These are phyloP conservation scores for Termitomyces sp. DNA, from an alignment of 768 basidiomycete species.

Conservation along the genomic window DNA sequence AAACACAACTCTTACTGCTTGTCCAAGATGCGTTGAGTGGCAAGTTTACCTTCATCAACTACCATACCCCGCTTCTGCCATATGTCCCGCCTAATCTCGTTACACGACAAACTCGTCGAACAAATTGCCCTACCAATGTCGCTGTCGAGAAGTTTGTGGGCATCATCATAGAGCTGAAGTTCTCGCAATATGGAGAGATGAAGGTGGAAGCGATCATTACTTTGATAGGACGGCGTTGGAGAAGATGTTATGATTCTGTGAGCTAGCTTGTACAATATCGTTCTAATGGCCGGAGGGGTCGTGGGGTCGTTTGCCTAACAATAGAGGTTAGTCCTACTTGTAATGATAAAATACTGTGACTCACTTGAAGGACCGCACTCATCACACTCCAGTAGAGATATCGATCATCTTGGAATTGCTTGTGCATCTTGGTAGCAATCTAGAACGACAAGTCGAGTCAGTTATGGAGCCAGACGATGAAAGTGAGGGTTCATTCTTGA, in stretches of 20 bases:
- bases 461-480: neutral
- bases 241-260: slow-evolving; percentile 68
- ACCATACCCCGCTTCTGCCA: slow-evolving; percentile 53
- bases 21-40: slow-evolving; percentile 56
- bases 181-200: slow-evolving; percentile 71
- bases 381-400: slow-evolving; percentile 85
- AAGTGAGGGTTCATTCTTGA: neutral
- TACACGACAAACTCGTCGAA: slow-evolving; percentile 65
- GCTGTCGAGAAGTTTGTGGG: slow-evolving; percentile 61
- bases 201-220: slow-evolving; percentile 75
- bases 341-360: neutral
- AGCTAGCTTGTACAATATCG: slow-evolving; percentile 72
- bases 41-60: slow-evolving; percentile 59
- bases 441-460: slow-evolving; percentile 24
- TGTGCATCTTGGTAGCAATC: slow-evolving; percentile 80
- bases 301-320: slow-evolving; percentile 66
- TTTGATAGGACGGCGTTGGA: slow-evolving; percentile 57
- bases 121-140: slow-evolving; percentile 69
- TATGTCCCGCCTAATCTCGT: slow-evolving; percentile 73
- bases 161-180: slow-evolving; percentile 66
- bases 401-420: slow-evolving; percentile 77
- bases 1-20: slow-evolving; percentile 45
- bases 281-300: slow-evolving; percentile 60
- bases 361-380: slow-evolving; percentile 75
- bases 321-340: neutral